Evolutionary conservation across 345 rosid genomes (phyloP).

Genomic region (Hevea brasiliensis): DNA sequence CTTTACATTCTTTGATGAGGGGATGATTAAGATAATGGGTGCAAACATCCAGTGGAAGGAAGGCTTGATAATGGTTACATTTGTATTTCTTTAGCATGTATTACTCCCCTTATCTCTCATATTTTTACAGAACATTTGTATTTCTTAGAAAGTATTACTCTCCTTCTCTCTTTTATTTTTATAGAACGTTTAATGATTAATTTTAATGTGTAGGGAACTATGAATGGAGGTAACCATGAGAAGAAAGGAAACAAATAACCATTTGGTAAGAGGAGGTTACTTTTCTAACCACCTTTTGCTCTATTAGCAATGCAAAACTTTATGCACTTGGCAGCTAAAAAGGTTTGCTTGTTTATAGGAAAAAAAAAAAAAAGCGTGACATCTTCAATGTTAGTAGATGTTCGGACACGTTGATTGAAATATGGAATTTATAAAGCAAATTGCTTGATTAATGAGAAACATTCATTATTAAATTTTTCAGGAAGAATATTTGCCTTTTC

Average conservation of each 20-base stretch:
- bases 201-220: slow-evolving; percentile 11
- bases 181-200: background rate
- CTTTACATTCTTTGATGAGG: slow-evolving; percentile 27
- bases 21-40: slow-evolving; percentile 20
- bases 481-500: too few species aligned
- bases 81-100: background rate
- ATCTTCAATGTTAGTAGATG: too few species aligned
- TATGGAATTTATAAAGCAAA: too few species aligned
- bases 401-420: too few species aligned
- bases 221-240: slow-evolving; percentile 23
- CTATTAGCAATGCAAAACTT: background rate
- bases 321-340: background rate
- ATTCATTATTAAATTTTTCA: too few species aligned
- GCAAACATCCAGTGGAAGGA: slow-evolving; percentile 31
- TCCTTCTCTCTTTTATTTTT: too few species aligned
- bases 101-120: background rate
- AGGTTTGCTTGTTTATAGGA: background rate
- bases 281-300: background rate
- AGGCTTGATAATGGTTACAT: slow-evolving; percentile 29
- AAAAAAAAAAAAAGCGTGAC: background rate
- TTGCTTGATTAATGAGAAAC: too few species aligned
- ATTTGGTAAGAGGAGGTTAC: slow-evolving; percentile 17
- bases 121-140: too few species aligned
- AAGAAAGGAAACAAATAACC: slow-evolving; percentile 23
- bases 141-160: too few species aligned